phyloP scores from a whole-genome alignment of 352 stramenopile genomes.

The Phytophthora chlamydospora region DNA sequence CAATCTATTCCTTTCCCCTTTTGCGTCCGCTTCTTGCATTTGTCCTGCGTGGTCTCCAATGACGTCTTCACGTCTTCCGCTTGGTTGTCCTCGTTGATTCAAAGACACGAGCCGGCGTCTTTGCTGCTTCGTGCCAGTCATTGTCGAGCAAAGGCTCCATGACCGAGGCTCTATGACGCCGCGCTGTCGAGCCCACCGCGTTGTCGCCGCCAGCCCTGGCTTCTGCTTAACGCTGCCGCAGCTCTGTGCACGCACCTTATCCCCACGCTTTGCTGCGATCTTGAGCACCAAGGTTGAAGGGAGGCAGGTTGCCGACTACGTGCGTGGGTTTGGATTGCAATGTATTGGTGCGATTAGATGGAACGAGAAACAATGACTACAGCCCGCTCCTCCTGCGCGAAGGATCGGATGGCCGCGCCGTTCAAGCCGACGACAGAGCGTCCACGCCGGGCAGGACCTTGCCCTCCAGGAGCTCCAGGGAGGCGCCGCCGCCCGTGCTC shows the following conservation, averaged over 20 bases:
- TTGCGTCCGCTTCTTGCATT: conserved; percentile 6
- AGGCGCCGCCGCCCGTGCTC: conserved; percentile 95
- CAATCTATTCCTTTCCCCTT: conserved; percentile 31
- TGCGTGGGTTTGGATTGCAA: conserved; percentile 21
- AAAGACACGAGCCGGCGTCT: conserved; percentile 9
- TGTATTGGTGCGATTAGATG: conserved; percentile 33
- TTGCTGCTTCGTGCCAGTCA: conserved; percentile 2
- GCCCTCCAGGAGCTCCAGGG: conserved; percentile 97
- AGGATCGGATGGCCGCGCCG: conserved; percentile 20
- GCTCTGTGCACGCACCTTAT: conserved; percentile 14
- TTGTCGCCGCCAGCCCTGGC: conserved; percentile 7
- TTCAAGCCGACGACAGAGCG: conserved; percentile 88
- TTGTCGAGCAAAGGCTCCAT: neutral
- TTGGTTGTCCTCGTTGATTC: conserved; percentile 5
- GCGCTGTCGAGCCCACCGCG: neutral
- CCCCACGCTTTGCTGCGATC: conserved; percentile 16
- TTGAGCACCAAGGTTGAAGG: neutral
- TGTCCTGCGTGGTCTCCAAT: too few species aligned
- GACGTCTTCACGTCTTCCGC: neutral
- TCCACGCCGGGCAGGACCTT: conserved; percentile 99
- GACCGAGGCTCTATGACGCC: neutral
- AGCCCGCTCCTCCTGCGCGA: conserved; percentile 30
- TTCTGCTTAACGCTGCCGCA: conserved; percentile 13
- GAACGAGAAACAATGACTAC: conserved; percentile 31
- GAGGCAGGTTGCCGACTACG: neutral